phyloP scores from a whole-genome alignment of 2,329 filamentous ascomycete genomes.

The Dactylonectria estremocensis region DNA sequence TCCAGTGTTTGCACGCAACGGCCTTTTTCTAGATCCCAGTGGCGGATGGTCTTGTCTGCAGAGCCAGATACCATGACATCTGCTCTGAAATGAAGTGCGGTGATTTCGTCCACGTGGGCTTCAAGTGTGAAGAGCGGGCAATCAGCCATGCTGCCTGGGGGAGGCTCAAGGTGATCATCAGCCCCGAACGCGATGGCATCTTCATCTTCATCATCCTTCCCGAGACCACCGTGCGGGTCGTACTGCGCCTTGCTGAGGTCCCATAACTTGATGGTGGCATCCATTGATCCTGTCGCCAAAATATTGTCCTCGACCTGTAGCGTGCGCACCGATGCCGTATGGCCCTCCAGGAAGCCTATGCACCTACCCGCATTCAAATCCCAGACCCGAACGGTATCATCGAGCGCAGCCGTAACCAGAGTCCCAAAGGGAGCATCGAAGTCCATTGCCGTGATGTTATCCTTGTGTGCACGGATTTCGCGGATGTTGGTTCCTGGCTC shows the following conservation, averaged over 20 bases:
- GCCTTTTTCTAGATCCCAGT: conserved; percentile 98
- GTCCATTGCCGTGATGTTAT: conserved; percentile 90
- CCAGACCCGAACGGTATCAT: conserved; percentile 97
- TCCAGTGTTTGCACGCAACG: conserved; percentile 97
- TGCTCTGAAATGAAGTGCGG: conserved; percentile 90
- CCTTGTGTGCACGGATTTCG: conserved; percentile 89
- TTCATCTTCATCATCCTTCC: conserved; percentile 74
- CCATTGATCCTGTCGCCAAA: conserved; percentile 93
- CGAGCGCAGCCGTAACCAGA: conserved; percentile 91
- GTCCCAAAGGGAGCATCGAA: conserved; percentile 98
- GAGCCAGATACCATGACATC: conserved; percentile 95
- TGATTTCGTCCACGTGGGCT: conserved; percentile 94
- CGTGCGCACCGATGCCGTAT: conserved; percentile 92
- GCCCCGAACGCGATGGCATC: conserved; percentile 82
- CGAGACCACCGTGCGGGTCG: conserved; percentile 76
- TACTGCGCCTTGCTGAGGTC: conserved; percentile 92
- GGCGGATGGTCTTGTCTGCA: conserved; percentile 95
- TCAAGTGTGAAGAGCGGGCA: conserved; percentile 91
- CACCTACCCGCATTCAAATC: conserved; percentile 94
- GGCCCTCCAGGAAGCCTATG: conserved; percentile 92
- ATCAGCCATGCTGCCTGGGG: conserved; percentile 87
- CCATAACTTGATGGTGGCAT: conserved; percentile 95
- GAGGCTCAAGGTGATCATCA: conserved; percentile 79
- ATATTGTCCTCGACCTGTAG: conserved; percentile 97
- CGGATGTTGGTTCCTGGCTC: conserved; percentile 90